Evolutionary conservation across 306 rosid species (phyloP).

Genomic region (Carpinus viminea): DNA sequence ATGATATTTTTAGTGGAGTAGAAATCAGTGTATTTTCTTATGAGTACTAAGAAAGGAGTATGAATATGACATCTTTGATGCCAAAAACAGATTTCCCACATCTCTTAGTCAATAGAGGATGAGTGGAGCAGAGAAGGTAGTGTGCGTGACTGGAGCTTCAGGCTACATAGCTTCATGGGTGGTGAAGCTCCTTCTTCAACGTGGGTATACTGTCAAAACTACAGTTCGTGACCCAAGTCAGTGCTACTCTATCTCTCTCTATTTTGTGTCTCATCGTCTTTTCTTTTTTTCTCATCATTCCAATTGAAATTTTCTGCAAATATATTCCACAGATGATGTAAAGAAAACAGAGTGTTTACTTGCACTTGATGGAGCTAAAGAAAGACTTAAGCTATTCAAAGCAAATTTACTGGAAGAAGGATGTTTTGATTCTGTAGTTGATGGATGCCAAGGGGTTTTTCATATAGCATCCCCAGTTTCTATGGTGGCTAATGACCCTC

Average conservation of each 20-base stretch:
- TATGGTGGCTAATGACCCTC: background rate
- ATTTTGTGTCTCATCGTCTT: background rate
- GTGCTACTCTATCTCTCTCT: no score
- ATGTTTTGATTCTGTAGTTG: slow-evolving; percentile 20
- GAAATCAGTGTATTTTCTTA: slow-evolving; percentile 13
- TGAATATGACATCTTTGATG: background rate
- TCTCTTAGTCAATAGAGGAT: background rate
- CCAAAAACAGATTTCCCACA: slow-evolving; percentile 4
- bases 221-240: no score
- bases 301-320: no score
- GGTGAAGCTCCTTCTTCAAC: no score
- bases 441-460: slow-evolving; percentile 12
- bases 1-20: slow-evolving; percentile 16
- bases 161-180: no score
- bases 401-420: slow-evolving; percentile 22
- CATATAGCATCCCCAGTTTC: slow-evolving; percentile 13
- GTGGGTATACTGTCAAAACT: no score
- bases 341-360: slow-evolving; percentile 31
- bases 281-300: no score
- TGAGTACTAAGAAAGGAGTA: background rate
- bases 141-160: no score
- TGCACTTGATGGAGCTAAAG: slow-evolving; percentile 38
- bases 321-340: slow-evolving; percentile 21
- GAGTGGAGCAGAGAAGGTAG: slow-evolving; percentile 27
- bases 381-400: slow-evolving; percentile 18